Conservation (phyloP, 2,329 filamentous ascomycete species). For the Leptographium lundbergii region DNA sequence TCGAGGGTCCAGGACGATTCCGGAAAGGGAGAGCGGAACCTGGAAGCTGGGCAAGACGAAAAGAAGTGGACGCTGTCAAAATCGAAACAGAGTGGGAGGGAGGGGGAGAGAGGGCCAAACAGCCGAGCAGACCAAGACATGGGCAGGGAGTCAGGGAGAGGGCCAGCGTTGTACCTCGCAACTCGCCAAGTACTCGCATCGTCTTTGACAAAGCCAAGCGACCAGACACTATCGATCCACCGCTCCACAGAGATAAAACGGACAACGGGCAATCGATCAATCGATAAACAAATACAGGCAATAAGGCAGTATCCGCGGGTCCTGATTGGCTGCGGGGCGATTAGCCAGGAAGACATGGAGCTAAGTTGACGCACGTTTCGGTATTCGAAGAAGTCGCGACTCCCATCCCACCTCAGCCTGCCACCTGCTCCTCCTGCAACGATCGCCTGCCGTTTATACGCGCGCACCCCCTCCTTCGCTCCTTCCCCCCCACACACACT, state of each 20-base stretch:
- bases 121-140: background rate
- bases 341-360: background rate
- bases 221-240: too few species aligned
- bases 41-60: background rate
- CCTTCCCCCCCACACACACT: too few species aligned
- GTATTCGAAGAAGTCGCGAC: background rate
- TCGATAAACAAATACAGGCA: background rate
- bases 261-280: background rate
- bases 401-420: background rate
- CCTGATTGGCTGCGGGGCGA: background rate
- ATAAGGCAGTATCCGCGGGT: background rate
- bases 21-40: background rate
- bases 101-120: background rate
- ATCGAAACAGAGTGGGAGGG: background rate
- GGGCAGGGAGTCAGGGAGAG: background rate
- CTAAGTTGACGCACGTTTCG: conserved; percentile 1
- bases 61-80: background rate
- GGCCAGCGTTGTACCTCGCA: background rate
- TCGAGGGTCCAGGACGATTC: background rate
- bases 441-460: background rate
- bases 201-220: too few species aligned
- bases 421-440: background rate
- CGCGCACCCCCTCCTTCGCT: background rate
- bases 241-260: background rate
- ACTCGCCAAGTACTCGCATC: too few species aligned